Conservation (phyloP, 169 alveolate genomes). For the Plasmodium cynomolgi region DNA sequence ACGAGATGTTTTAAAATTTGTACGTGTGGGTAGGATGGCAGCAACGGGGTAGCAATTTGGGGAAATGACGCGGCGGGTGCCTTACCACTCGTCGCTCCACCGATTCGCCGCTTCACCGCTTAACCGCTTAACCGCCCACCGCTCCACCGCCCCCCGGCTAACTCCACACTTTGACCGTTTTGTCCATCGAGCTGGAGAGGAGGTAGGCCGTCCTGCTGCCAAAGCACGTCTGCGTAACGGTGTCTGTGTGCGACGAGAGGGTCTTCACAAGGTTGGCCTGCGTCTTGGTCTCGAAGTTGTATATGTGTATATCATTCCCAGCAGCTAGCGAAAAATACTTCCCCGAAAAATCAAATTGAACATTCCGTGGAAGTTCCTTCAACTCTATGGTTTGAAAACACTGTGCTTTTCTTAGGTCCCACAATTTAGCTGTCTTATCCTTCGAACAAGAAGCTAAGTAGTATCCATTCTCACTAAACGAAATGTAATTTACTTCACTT, state of each 20-base stretch:
- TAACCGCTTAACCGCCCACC: no score
- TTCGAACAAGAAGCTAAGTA: constrained; percentile 86
- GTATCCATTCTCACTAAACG: constrained; percentile 90
- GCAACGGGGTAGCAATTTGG: no score
- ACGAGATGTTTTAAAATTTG: not conserved
- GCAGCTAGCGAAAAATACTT: constrained; percentile 65
- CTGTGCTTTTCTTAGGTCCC: constrained; percentile 87
- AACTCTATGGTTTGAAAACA: constrained; percentile 79
- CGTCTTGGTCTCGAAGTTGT: constrained; percentile 74
- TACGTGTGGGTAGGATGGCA: not conserved
- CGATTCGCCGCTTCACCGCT: not conserved
- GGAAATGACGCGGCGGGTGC: not conserved
- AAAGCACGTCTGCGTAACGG: constrained; percentile 76
- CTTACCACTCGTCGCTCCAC: no score
- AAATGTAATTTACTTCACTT: constrained; percentile 65
- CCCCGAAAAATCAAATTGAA: constrained; percentile 84
- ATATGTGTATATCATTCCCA: constrained; percentile 51
- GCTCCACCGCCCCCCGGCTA: not conserved
- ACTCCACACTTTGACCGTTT: constrained; percentile 77
- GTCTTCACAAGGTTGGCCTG: constrained; percentile 53
- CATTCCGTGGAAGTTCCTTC: constrained; percentile 76
- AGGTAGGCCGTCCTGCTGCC: constrained; percentile 75
- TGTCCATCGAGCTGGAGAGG: constrained; percentile 77
- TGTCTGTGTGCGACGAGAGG: constrained; percentile 75
- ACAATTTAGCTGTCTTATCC: constrained; percentile 81